Evolutionary conservation across 2,329 filamentous ascomycete genomes (phyloP).

Genomic region (Fusarium coffeatum): DNA sequence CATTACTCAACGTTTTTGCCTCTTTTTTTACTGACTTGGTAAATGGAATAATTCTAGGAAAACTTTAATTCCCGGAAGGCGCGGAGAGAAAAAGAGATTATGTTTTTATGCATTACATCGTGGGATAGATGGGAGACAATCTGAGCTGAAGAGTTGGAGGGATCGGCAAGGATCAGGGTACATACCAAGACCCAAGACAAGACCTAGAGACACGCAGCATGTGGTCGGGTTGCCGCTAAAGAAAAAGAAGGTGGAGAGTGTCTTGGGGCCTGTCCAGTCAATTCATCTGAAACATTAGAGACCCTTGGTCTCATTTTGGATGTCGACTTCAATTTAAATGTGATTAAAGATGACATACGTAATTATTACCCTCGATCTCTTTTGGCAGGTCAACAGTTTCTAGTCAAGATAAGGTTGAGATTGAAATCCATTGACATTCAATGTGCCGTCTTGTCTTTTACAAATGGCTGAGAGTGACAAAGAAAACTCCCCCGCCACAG

Average conservation of each 20-base stretch:
- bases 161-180: slow-evolving; percentile 23
- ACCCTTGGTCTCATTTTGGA: slow-evolving; percentile 10
- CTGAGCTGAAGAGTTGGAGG: not conserved
- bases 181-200: not conserved
- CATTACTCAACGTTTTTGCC: slow-evolving; percentile 3
- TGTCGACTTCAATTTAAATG: not conserved
- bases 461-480: not conserved
- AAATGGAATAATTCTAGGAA: not conserved
- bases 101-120: slow-evolving; percentile 5
- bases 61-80: slow-evolving; percentile 8
- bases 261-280: slow-evolving; percentile 2
- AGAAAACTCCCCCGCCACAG: slow-evolving; percentile 10
- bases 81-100: not conserved
- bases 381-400: not conserved
- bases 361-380: not conserved
- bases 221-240: slow-evolving; percentile 5
- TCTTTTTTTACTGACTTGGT: not conserved
- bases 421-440: not conserved
- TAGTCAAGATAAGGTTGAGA: not conserved
- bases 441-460: not conserved
- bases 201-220: not conserved
- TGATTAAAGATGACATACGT: not conserved
- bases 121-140: too few species aligned
- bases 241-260: not conserved
- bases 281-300: slow-evolving; percentile 30